These are phyloP conservation scores for Citeromyces hawaiiensis DNA, from an alignment of 1,139 yeast genomes.

Conservation along the genomic window DNA sequence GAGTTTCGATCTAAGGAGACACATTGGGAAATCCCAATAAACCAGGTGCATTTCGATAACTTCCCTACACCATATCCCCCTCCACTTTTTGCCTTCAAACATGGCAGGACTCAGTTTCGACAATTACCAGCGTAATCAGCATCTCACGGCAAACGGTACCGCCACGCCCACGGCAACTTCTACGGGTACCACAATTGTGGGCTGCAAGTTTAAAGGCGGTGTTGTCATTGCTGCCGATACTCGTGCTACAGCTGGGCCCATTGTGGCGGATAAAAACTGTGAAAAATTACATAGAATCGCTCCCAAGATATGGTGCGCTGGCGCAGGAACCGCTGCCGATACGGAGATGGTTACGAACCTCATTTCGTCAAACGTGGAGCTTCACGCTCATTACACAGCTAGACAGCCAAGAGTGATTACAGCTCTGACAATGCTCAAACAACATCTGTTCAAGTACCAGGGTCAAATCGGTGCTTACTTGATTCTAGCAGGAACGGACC, in stretches of 20 bases:
- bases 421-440: slow-evolving; percentile 85
- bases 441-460: slow-evolving; percentile 90
- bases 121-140: slow-evolving; percentile 79
- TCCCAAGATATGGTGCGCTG: slow-evolving; percentile 97
- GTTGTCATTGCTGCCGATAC: slow-evolving; percentile 98
- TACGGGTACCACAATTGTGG: slow-evolving; percentile 97
- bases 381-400: slow-evolving; percentile 72
- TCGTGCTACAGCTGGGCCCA: slow-evolving; percentile 90
- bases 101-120: slow-evolving; percentile 93
- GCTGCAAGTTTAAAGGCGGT: slow-evolving; percentile 84
- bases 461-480: slow-evolving; percentile 95
- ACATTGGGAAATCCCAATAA: no score
- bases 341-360: slow-evolving; percentile 94
- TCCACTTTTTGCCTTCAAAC: slow-evolving; percentile 1
- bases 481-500: slow-evolving; percentile 94
- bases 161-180: slow-evolving; percentile 82
- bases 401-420: slow-evolving; percentile 90
- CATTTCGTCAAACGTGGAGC: slow-evolving; percentile 79
- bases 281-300: slow-evolving; percentile 88
- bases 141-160: slow-evolving; percentile 57
- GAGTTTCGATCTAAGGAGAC: no score
- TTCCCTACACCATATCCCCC: no score
- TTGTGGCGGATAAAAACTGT: slow-evolving; percentile 97
- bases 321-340: slow-evolving; percentile 99
- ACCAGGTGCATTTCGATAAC: no score